Evolutionary conservation across 2,329 filamentous ascomycete genomes (phyloP), one percentile per base, ranked within the genome.

Genomic region (Aspergillus tubingensis): DNA sequence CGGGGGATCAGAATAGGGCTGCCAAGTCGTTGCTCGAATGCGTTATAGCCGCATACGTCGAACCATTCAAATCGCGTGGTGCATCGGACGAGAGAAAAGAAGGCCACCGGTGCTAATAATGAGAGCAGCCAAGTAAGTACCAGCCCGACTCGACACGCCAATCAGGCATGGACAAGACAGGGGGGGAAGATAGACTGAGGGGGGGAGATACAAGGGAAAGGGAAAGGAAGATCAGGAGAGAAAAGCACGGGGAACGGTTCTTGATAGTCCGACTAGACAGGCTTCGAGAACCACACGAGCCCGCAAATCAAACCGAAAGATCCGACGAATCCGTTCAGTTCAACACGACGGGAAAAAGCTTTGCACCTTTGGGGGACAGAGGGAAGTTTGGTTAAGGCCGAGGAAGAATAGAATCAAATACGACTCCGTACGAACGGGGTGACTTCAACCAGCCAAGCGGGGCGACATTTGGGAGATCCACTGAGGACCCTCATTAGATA

Each of bases 191-290:
- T 17, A 21, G 41, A 44, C 10, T 5, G 17, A 30, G 23, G 25
- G 47, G 15, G 47, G n/a, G 21, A 30, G 25, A 50, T 21, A 13
- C n/a, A 21, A n/a, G 19, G 23, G n/a, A 30, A 50, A 21, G 17
- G 15, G 25, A 50, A 50, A 50, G 25, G 47, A 50, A 50, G 47
- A 30, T 30, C 23, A 50, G 47, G 47, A 50, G 47, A 30, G 25
- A 50, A 15, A 50, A 50, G 47, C 47, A 50, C 47, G 47, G 47
- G 47, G 25, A 50, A 30, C 47, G 25, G 47, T 50, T 50, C 47
- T 50, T 50, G 47, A 30, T 49, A 15, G 44, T 27, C 44, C 44
- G 44, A 49, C 44, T 49, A 27, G 44, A 11, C 23, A 25, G 44
- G 44, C 44, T 27, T 49, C 44, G 21, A 27, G 47, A 30, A 50